phyloP scores from a whole-genome alignment of 2,329 filamentous ascomycete genomes.

The Microdochium paspali region DNA sequence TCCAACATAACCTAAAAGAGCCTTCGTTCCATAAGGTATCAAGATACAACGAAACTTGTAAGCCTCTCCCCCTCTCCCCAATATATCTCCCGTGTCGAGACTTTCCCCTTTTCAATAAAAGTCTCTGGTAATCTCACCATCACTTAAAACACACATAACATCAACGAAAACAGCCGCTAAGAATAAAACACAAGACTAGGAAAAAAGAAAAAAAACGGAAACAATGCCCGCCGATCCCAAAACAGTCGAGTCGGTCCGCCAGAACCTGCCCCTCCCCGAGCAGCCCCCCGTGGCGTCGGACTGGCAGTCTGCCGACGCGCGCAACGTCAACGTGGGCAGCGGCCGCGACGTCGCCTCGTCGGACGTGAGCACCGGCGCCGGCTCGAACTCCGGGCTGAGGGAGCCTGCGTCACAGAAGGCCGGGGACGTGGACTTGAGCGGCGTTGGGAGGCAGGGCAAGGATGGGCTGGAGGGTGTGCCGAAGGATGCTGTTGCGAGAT shows the following conservation, averaged over 20 bases:
- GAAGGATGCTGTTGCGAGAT: slow-evolving; percentile 51
- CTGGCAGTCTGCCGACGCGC: slow-evolving; percentile 63
- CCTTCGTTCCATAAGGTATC: too few relatives aligned
- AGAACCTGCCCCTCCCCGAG: slow-evolving; percentile 72
- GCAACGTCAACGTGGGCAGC: slow-evolving; percentile 61
- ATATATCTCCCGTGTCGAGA: too few relatives aligned
- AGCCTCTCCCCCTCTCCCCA: too few relatives aligned
- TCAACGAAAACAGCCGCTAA: too few relatives aligned
- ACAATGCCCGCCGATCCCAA: slow-evolving; percentile 48
- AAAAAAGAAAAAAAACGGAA: slow-evolving; percentile 28
- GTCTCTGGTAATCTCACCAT: too few relatives aligned
- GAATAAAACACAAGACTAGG: background rate
- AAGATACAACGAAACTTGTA: too few relatives aligned
- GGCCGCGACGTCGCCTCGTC: slow-evolving; percentile 37
- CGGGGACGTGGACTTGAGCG: slow-evolving; percentile 41
- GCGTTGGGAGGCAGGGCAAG: slow-evolving; percentile 54
- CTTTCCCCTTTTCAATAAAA: too few relatives aligned
- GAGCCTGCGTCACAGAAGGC: slow-evolving; percentile 49
- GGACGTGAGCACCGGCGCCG: slow-evolving; percentile 40
- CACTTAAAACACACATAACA: too few relatives aligned
- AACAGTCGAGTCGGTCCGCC: slow-evolving; percentile 56
- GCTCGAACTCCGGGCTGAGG: slow-evolving; percentile 41
- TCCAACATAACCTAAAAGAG: too few relatives aligned
- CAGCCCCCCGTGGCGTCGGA: slow-evolving; percentile 68
- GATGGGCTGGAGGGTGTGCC: slow-evolving; percentile 47